phyloP scores from a whole-genome alignment of 805 yeast genomes.

The Spathaspora hagerdaliae region DNA sequence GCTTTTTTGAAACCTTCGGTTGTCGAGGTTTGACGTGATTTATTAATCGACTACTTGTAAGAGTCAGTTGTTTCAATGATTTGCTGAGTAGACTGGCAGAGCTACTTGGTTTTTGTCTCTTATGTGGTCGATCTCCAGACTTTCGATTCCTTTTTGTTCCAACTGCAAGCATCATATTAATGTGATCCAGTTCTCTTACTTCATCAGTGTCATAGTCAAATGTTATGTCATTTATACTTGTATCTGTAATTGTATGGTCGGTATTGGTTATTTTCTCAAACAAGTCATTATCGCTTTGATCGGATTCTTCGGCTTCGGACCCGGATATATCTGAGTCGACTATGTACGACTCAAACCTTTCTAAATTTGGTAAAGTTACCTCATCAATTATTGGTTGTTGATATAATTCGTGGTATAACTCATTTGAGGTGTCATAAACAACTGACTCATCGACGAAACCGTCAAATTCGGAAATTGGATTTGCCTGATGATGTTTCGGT shows the following conservation, averaged over 20 bases:
- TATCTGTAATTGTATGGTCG: not conserved
- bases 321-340: not conserved
- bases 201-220: conserved; percentile 11
- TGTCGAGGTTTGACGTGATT: not conserved
- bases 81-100: not conserved
- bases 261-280: not conserved
- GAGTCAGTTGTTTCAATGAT: not conserved
- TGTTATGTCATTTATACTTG: not conserved
- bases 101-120: not conserved
- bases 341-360: not conserved
- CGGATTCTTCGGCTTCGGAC: not conserved
- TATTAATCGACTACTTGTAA: not conserved
- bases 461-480: conserved; percentile 6
- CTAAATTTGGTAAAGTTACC: not conserved
- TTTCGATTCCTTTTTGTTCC: not conserved
- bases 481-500: not conserved
- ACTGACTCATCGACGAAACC: conserved; percentile 18
- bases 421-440: conserved; percentile 4
- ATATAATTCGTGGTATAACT: conserved; percentile 6
- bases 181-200: conserved; percentile 13
- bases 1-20: not conserved
- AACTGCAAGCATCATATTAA: conserved; percentile 14
- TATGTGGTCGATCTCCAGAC: not conserved
- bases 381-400: not conserved
- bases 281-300: not conserved